Evolutionary conservation across 2,329 filamentous ascomycete genomes (phyloP).

Genomic region (Lasiodiplodia citricola): DNA sequence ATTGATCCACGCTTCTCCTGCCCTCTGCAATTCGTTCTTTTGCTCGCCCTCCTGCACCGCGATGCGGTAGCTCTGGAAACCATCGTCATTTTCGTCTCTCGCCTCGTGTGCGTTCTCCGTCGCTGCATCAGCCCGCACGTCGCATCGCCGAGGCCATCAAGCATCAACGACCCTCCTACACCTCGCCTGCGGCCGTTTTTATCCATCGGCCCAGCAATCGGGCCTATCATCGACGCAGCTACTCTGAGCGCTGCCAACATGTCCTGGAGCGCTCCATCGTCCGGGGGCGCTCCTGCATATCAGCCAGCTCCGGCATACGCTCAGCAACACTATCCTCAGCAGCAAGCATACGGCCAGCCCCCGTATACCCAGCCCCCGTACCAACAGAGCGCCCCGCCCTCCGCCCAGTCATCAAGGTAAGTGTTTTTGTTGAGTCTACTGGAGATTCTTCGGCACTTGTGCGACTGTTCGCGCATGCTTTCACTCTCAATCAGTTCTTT

Average conservation of each 20-base stretch:
- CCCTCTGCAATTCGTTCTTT: not conserved
- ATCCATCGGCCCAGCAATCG: not conserved
- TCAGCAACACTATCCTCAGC: conserved; percentile 32
- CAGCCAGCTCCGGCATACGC: conserved; percentile 37
- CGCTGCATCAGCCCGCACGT: conserved; percentile 8
- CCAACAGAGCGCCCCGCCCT: conserved; percentile 35
- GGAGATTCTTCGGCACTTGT: conserved; percentile 7
- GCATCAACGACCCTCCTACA: too few relatives aligned
- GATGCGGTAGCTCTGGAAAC: conserved; percentile 19
- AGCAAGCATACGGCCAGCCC: conserved; percentile 27
- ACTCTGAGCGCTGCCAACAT: conserved; percentile 30
- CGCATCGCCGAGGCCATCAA: not conserved
- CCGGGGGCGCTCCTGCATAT: conserved; percentile 39
- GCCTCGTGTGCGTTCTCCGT: conserved; percentile 10
- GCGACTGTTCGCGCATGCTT: conserved; percentile 15
- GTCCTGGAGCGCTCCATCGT: conserved; percentile 44
- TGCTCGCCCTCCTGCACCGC: conserved; percentile 3
- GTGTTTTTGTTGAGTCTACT: conserved; percentile 28
- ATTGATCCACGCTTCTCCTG: conserved; percentile 2
- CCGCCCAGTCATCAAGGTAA: conserved; percentile 40
- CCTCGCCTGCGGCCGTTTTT: not conserved
- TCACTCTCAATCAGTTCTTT: not conserved
- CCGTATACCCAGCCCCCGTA: conserved; percentile 36
- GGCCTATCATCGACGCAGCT: not conserved
- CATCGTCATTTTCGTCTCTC: conserved; percentile 24